A percentile compares a stretch with the other conserved stretches of the same genome.
phyloP scores from a whole-genome alignment of 768 basidiomycete species.

The Lentinula detonsa region DNA sequence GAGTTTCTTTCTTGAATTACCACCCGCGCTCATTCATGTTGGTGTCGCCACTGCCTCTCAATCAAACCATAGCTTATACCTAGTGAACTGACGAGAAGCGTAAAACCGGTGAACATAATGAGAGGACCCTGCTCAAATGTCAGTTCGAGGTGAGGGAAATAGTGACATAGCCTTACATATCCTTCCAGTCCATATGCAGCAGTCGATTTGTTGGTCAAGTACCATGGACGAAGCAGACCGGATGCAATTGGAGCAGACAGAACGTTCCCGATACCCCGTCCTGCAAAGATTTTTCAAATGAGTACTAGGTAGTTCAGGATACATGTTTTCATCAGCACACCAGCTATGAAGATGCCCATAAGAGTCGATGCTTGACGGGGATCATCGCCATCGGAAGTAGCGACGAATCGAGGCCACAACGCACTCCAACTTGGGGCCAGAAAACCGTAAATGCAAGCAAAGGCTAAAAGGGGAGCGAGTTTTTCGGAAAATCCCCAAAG shows the following conservation, averaged over 20 bases:
- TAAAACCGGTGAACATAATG: not conserved
- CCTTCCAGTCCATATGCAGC: slow-evolving; percentile 8
- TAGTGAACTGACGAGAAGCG: not conserved
- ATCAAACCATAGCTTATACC: not conserved
- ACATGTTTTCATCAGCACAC: not conserved
- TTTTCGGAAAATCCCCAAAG: slow-evolving; percentile 6
- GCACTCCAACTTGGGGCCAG: slow-evolving; percentile 9
- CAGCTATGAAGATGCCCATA: slow-evolving; percentile 7
- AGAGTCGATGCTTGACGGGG: slow-evolving; percentile 1
- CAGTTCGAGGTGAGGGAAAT: not conserved
- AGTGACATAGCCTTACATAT: slow-evolving; percentile 2
- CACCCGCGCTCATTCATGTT: not conserved
- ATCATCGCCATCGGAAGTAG: slow-evolving; percentile 3
- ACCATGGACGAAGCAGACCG: slow-evolving; percentile 6
- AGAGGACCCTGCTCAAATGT: not conserved
- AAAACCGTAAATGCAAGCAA: slow-evolving; percentile 8
- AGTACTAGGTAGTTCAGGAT: not conserved
- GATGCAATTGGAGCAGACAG: slow-evolving; percentile 8
- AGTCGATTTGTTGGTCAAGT: slow-evolving; percentile 1
- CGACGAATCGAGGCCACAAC: slow-evolving; percentile 9
- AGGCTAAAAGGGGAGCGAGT: slow-evolving; percentile 4
- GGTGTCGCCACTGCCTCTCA: not conserved
- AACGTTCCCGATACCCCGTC: not conserved
- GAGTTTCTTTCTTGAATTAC: not conserved
- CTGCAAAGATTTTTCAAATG: not conserved